phyloP scores from a whole-genome alignment of 306 rosid genomes.

The Fragaria ananassa region DNA sequence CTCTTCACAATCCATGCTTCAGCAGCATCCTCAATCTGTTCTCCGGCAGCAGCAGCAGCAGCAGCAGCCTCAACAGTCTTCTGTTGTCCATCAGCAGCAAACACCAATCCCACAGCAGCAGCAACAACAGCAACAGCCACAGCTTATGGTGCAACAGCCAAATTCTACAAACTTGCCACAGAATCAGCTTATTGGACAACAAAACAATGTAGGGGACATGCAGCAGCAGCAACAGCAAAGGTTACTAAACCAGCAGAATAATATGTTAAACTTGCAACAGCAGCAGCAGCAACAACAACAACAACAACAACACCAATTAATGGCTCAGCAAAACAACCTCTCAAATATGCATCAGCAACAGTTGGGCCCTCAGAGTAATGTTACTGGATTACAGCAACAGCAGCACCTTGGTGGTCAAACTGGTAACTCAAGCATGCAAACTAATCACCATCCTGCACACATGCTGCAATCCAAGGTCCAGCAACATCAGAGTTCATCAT shows the following conservation, averaged over 20 bases:
- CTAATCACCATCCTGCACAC: constrained; percentile 65
- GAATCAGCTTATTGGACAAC: constrained; percentile 60
- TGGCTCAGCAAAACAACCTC: constrained; percentile 67
- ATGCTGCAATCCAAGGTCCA: constrained; percentile 66
- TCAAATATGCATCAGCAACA: constrained; percentile 79
- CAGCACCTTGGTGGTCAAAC: constrained; percentile 67
- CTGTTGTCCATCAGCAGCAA: constrained; percentile 67
- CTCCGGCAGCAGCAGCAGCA: constrained; percentile 81
- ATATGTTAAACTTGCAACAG: constrained; percentile 52
- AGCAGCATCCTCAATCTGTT: constrained; percentile 72
- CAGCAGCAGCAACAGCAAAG: constrained; percentile 62
- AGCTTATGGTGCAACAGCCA: constrained; percentile 60
- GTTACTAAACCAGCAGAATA: constrained; percentile 68
- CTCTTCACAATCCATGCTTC: constrained; percentile 64
- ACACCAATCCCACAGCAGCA: constrained; percentile 61
- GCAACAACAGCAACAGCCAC: constrained; percentile 65
- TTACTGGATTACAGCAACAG: constrained; percentile 64
- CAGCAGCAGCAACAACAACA: constrained; percentile 54
- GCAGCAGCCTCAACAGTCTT: constrained; percentile 65
- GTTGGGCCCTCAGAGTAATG: constrained; percentile 60
- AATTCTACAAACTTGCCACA: constrained; percentile 66
- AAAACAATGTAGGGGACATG: constrained; percentile 66
- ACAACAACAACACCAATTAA: constrained; percentile 45
- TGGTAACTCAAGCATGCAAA: constrained; percentile 70
- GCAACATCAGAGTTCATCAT: constrained; percentile 57